Percentiles rank a stretch among this genome's conserved stretches.
Evolutionary conservation across 2,329 filamentous ascomycete genomes (phyloP).

Genomic region (Alternaria viburni): DNA sequence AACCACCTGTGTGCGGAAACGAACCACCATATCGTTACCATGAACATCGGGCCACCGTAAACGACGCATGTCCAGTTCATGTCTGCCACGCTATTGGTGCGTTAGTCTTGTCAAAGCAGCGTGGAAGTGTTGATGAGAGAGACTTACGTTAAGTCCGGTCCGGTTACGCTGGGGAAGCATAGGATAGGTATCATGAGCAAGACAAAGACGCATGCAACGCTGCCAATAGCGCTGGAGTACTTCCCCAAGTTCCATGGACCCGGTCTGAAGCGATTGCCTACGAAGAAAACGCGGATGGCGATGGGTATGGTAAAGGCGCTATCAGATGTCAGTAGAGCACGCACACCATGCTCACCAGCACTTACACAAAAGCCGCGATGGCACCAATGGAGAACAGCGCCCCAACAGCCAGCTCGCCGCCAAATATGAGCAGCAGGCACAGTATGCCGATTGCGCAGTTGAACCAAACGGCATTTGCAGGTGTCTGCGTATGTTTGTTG

Average conservation of each 20-base stretch:
- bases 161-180: constrained; percentile 66
- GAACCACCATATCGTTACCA: constrained; percentile 67
- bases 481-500: constrained; percentile 66
- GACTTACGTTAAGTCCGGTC: constrained; percentile 58
- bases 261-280: constrained; percentile 67
- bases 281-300: constrained; percentile 65
- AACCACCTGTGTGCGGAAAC: constrained; percentile 72
- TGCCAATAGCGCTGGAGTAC: constrained; percentile 64
- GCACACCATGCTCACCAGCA: neutral
- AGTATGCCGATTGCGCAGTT: constrained; percentile 66
- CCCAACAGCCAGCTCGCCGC: constrained; percentile 66
- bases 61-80: constrained; percentile 76
- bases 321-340: neutral
- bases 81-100: constrained; percentile 44
- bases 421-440: constrained; percentile 69
- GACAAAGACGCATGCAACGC: constrained; percentile 65
- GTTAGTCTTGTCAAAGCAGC: constrained; percentile 12
- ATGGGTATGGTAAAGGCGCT: constrained; percentile 63
- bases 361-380: constrained; percentile 67
- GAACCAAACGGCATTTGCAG: constrained; percentile 74
- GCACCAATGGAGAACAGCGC: constrained; percentile 75
- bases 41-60: constrained; percentile 68
- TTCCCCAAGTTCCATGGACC: constrained; percentile 73
- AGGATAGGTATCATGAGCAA: constrained; percentile 71
- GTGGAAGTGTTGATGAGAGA: neutral